Percentiles rank a stretch among this genome's conserved stretches.
Conservation (phyloP, 2,329 filamentous ascomycete genomes). For the Aspergillus piperis region DNA sequence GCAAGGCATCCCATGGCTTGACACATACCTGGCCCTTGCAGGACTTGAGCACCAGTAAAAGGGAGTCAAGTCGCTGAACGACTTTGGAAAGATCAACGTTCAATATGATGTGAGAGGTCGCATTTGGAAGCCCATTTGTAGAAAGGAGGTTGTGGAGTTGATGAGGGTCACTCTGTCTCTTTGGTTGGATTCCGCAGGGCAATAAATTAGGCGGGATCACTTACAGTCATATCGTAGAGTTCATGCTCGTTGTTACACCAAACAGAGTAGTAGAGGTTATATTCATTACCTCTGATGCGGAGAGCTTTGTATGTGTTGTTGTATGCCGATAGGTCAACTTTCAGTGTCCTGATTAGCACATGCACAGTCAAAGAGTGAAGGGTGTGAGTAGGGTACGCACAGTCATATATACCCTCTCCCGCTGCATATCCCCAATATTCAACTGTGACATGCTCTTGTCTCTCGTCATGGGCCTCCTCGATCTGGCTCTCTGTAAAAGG, state of each 20-base stretch:
- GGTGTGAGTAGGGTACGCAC: neutral
- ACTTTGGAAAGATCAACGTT: constrained; percentile 24
- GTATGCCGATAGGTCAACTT: constrained; percentile 19
- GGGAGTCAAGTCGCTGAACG: constrained; percentile 36
- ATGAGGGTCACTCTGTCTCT: constrained; percentile 35
- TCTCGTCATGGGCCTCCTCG: neutral
- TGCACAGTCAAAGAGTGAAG: rapidly evolving
- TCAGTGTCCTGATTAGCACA: neutral
- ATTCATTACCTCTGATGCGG: constrained; percentile 34
- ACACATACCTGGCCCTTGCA: neutral
- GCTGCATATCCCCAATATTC: constrained; percentile 2
- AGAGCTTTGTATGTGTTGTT: constrained; percentile 45
- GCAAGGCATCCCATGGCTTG: neutral
- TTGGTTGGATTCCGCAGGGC: neutral
- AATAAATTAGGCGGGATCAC: neutral
- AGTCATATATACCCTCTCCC: neutral
- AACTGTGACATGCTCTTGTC: constrained; percentile 5
- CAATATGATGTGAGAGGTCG: constrained; percentile 17
- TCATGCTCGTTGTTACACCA: constrained; percentile 46
- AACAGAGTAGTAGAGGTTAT: constrained; percentile 43
- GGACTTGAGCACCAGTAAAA: constrained; percentile 42
- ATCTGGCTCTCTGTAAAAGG: neutral
- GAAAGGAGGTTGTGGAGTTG: constrained; percentile 39
- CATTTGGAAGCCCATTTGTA: constrained; percentile 5
- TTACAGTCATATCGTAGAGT: constrained; percentile 39